Percentiles rank a stretch among this genome's conserved stretches.
These are phyloP conservation scores for Lenwebbia sp. DNA, from an alignment of 345 rosid genomes.

Conservation along the genomic window DNA sequence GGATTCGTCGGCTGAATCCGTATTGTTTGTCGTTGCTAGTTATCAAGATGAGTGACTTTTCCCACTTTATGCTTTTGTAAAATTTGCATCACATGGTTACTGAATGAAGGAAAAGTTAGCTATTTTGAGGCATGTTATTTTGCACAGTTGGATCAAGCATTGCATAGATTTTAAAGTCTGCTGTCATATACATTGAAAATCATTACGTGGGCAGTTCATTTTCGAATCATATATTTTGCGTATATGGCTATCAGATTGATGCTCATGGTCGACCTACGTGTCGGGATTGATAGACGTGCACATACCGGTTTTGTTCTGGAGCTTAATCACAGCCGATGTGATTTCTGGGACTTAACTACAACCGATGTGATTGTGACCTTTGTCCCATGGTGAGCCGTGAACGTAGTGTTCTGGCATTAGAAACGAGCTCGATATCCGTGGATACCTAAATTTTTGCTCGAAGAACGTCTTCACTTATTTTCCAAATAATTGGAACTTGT, in stretches of 20 bases:
- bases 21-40: too few relatives aligned
- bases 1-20: neutral
- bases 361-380: neutral
- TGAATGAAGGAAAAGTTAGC: neutral
- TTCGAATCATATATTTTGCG: neutral
- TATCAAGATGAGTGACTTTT: neutral
- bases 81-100: neutral
- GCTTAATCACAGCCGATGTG: neutral
- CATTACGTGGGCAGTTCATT: accelerated
- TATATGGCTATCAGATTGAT: neutral
- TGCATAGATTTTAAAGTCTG: neutral
- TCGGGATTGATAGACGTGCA: neutral
- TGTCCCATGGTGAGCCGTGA: neutral
- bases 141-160: neutral
- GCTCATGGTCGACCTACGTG: neutral
- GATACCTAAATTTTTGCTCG: neutral
- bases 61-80: neutral
- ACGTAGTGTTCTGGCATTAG: neutral
- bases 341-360: neutral
- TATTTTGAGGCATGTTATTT: neutral
- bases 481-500: neutral
- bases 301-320: neutral
- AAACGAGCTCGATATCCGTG: neutral
- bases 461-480: neutral
- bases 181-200: neutral